Percentiles rank a stretch among this genome's conserved stretches.
Evolutionary conservation across 2,329 filamentous ascomycete genomes (phyloP).

Genomic region (Ophiostoma ulmi): DNA sequence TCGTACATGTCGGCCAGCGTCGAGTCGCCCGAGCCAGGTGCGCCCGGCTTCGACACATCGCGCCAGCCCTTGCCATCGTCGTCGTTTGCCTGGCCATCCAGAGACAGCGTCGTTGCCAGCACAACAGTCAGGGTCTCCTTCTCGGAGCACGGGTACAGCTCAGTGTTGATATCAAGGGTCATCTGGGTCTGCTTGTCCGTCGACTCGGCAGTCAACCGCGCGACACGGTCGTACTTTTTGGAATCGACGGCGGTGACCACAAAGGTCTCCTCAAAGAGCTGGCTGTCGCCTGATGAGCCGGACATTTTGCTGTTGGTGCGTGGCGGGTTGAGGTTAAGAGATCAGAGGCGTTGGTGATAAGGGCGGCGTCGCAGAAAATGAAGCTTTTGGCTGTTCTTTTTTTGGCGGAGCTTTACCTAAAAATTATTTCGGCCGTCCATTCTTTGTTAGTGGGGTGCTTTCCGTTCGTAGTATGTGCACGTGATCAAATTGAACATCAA

Average conservation of each 20-base stretch:
- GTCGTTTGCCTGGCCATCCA: slow-evolving; percentile 67
- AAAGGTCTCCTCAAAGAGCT: slow-evolving; percentile 92
- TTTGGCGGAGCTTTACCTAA: slow-evolving; percentile 15
- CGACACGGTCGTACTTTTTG: slow-evolving; percentile 91
- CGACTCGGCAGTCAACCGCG: slow-evolving; percentile 73
- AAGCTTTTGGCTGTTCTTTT: neutral
- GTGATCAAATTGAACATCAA: neutral
- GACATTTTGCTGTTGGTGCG: slow-evolving; percentile 36
- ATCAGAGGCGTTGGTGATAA: neutral
- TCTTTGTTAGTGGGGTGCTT: neutral
- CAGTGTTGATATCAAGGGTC: slow-evolving; percentile 87
- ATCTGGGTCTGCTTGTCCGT: slow-evolving; percentile 67
- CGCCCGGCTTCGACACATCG: slow-evolving; percentile 55
- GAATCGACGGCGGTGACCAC: slow-evolving; percentile 72
- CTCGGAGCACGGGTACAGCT: slow-evolving; percentile 73
- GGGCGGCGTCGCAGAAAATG: neutral
- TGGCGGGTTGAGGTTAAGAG: neutral
- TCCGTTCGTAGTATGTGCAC: neutral
- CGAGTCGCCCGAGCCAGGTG: slow-evolving; percentile 40
- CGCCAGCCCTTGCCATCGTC: slow-evolving; percentile 80
- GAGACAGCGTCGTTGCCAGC: slow-evolving; percentile 75
- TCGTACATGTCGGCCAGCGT: slow-evolving; percentile 75
- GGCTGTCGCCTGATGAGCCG: slow-evolving; percentile 69
- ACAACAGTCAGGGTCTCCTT: slow-evolving; percentile 77
- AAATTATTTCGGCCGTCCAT: slow-evolving; percentile 20